These are phyloP conservation scores for Globisporangium viniferum DNA, from an alignment of 352 stramenopile species.

Conservation along the genomic window DNA sequence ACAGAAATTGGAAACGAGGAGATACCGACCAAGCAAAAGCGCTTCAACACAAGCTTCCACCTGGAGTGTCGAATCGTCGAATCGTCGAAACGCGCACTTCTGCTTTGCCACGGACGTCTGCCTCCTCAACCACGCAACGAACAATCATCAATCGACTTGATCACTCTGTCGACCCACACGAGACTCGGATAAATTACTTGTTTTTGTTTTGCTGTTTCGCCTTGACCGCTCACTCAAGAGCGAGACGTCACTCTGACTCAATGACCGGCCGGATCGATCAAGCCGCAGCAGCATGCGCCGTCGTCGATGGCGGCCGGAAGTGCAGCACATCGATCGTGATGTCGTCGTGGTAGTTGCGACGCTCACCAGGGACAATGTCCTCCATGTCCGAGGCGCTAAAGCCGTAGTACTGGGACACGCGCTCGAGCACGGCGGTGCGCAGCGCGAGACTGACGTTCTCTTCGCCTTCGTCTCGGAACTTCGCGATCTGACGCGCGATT, in stretches of 20 bases:
- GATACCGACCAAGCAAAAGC: no score
- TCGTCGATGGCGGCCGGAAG: constrained; percentile 34
- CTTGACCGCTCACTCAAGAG: not conserved
- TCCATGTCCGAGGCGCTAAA: constrained; percentile 43
- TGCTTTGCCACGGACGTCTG: no score
- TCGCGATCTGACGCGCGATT: constrained; percentile 45
- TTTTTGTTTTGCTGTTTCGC: not conserved
- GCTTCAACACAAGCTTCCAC: no score
- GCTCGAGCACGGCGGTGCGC: constrained; percentile 42
- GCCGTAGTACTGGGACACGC: constrained; percentile 55
- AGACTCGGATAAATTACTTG: not conserved
- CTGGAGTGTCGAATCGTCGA: no score
- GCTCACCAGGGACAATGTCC: constrained; percentile 51
- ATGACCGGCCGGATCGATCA: constrained; percentile 1
- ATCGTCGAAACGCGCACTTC: no score
- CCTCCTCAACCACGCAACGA: no score
- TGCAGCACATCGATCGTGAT: constrained; percentile 74
- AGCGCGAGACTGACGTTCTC: constrained; percentile 56
- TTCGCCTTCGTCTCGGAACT: constrained; percentile 44
- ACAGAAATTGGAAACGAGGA: no score
- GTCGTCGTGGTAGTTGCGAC: constrained; percentile 67
- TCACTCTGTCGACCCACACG: no score
- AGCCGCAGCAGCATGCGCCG: constrained; percentile 12
- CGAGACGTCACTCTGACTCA: not conserved
- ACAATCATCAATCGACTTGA: no score